Evolutionary conservation across 2,329 filamentous ascomycete species (phyloP).

Genomic region (Podosphaera leucotricha): DNA sequence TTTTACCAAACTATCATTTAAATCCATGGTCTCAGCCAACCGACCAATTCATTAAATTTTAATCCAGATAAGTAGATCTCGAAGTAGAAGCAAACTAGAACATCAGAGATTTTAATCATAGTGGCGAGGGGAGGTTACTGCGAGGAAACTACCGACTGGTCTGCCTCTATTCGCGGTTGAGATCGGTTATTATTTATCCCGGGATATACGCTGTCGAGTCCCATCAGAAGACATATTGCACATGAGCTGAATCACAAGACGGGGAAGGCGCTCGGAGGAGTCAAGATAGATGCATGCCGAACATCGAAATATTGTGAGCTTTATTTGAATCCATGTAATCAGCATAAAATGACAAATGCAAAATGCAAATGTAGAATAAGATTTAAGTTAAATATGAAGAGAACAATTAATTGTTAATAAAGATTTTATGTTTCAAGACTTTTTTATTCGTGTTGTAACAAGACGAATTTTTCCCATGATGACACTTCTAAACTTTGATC

Average conservation of each 20-base stretch:
- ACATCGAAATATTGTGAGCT: not conserved
- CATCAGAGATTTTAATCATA: too few species aligned
- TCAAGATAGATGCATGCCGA: not conserved
- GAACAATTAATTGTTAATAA: not conserved
- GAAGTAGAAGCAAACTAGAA: too few species aligned
- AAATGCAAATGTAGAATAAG: not conserved
- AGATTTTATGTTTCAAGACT: not conserved
- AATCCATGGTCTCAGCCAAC: too few species aligned
- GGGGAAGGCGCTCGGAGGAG: not conserved
- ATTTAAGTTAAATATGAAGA: too few species aligned
- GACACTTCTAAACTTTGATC: not conserved
- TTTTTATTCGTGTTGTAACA: not conserved
- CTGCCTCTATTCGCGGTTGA: too few species aligned
- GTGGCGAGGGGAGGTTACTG: too few species aligned
- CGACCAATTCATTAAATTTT: too few species aligned
- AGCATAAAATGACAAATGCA: not conserved
- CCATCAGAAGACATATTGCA: not conserved
- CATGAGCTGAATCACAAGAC: not conserved
- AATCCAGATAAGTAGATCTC: too few species aligned
- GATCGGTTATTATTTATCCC: too few species aligned
- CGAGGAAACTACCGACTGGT: too few species aligned
- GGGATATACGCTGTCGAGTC: not conserved
- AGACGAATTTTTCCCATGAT: too few species aligned
- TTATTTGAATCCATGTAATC: not conserved
- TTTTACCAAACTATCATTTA: too few species aligned